Base-by-base conservation (phyloP, 1,139 yeast genomes). In the Debaryomyces psychrophilus region DNA sequence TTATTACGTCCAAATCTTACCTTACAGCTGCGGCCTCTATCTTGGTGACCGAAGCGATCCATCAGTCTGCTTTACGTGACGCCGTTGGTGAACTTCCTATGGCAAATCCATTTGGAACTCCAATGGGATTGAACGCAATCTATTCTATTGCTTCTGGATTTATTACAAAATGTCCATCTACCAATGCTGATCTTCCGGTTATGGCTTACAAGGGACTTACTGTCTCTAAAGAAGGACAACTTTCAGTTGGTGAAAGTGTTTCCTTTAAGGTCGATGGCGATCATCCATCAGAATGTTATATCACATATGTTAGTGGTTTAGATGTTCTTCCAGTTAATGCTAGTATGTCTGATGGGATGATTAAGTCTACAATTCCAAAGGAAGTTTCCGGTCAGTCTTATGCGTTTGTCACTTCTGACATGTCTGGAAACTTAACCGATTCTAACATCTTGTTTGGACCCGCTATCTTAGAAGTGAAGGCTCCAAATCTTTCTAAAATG, bases 31-130 rank as follows among this genome's bases (percentile, higher is more conserved):
- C 39, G 3, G 39, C 39, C 8, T 36, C 39, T n/a, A 26, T 36
- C 26, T 36, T 36, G 39, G 39, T 15, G 3, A 36, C 39, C n/a
- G 39, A 36, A 6, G 39, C 39, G 22, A 9, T 36, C 18, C 39
- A 36, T 23, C 39, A 36, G 17, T 36, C 39, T 8, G 39, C 28
- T 14, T 20, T n/a, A 20, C 28, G 39, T 23, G 14, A 23, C 22
- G 39, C 39, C 3, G 28, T n/a, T 2, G 39, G 39, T 8, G 39
- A 36, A 8, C 15, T 36, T 14, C 31, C 39, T 12, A 25, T 26
- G 39, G 39, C 39, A 9, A 36, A 36, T 12, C 39, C 39, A 1
- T 36, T 36, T 12, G 39, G 39, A 5, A 36, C 39, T 1, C 31
- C 39, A 36, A 36, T 36, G 39, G 39, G 39, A 4, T 12, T 36